Evolutionary conservation across 2,329 filamentous ascomycete species (phyloP).

Genomic region (Didymella segeticola): DNA sequence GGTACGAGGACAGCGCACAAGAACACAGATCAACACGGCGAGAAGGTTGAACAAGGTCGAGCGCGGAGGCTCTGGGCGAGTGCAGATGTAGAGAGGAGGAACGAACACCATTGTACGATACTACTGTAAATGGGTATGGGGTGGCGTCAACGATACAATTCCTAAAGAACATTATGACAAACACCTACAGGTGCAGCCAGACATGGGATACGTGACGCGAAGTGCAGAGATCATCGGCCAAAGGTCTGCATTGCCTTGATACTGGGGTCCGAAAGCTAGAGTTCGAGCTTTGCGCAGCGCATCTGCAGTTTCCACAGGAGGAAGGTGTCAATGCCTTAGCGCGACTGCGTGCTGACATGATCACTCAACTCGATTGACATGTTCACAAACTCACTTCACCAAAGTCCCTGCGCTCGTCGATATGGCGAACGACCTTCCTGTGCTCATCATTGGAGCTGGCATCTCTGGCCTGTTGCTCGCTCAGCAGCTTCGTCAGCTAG

Average conservation of each 20-base stretch:
- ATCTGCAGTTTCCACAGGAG: conserved; percentile 1
- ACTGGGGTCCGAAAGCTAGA: no score
- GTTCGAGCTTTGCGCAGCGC: background rate
- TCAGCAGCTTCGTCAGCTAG: conserved; percentile 25
- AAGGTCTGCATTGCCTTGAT: no score
- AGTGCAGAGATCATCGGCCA: background rate
- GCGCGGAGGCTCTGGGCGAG: conserved; percentile 52
- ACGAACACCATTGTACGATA: conserved; percentile 34
- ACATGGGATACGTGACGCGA: background rate
- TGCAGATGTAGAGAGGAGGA: conserved; percentile 33
- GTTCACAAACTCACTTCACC: background rate
- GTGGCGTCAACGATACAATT: conserved; percentile 16
- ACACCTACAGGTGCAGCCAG: background rate
- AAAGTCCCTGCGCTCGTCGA: background rate
- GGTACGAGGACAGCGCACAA: conserved; percentile 87
- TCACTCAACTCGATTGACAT: background rate
- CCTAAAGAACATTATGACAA: background rate
- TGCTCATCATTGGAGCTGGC: conserved; percentile 36
- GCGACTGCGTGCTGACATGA: conserved; percentile 9
- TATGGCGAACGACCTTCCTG: conserved; percentile 8
- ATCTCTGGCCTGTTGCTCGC: conserved; percentile 32
- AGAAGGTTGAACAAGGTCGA: conserved; percentile 66
- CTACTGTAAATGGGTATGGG: conserved; percentile 26
- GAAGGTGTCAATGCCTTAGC: conserved; percentile 6
- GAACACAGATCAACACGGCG: conserved; percentile 72